Evolutionary conservation across 371 early-diverging fungal species (phyloP), one percentile per base, ranked within the genome.

Genomic region (Mucor racemosus): DNA sequence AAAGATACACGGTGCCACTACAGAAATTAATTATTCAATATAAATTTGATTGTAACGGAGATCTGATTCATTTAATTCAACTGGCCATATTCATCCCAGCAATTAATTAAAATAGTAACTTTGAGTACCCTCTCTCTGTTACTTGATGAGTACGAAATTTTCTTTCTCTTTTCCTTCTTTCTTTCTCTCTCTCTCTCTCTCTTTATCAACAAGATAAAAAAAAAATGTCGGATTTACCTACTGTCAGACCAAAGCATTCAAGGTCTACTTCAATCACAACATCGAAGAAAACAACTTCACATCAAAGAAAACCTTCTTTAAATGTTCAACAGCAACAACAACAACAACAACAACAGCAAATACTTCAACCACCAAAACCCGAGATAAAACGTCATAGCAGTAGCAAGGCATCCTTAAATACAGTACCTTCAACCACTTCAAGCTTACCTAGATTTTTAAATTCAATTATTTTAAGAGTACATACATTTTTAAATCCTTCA

Each of bases 401-500:
- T 62, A 59, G 65, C 60, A 60, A 44, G 40, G 15, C 41, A 50
- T 35, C 42, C 61, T 7, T 40, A 35, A 63, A 53, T 31, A 31
- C 31, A 53, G 26, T 34, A 4, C 56, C 56, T n/a, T 8, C 56
- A 36, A 10, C 17, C 17, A n/a, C 56, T 35, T 56, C 35, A 17
- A 58, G 14, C 11, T 4, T 58, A n/a, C 50, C 69, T 48, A 17
- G 60, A 15, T 42, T 64, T 26, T 21, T 72, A 0, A 67, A 68
- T 38, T 48, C 65, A 0, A 17, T 76, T 54, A 53, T 59, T 19
- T 55, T 50, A 7, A 63, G 56, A 42, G 34, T 76, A 5, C 62
- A 73, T 60, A 46, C 67, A 14, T 73, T 72, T 21, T 58, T 79
- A 31, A 69, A 71, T 33, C 76, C 75, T 26, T 53, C 77, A 11